A percentile compares a stretch with the other conserved stretches of the same genome.
phyloP scores from a whole-genome alignment of 1,284 basidiomycete species.

The Boletus nobilissimus region DNA sequence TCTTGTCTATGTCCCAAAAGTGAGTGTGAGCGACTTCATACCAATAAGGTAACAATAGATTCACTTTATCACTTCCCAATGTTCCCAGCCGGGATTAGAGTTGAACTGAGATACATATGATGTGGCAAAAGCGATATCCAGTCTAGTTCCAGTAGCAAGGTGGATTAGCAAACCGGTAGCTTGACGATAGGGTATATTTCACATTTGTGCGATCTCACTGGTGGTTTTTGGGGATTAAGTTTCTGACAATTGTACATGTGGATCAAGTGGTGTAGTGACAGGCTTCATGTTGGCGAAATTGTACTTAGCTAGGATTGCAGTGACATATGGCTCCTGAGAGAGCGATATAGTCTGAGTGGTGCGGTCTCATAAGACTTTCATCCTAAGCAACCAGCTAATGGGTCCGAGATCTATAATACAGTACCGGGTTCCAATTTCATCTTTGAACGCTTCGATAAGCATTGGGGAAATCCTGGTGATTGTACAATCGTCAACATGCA shows the following conservation, averaged over 20 bases:
- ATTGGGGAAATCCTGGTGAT: background rate
- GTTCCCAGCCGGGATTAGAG: too few species aligned
- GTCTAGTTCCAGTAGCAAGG: background rate
- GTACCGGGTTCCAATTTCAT: background rate
- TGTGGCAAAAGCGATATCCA: too few species aligned
- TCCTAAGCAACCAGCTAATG: background rate
- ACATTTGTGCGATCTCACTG: background rate
- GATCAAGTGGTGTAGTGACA: background rate
- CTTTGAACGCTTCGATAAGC: background rate
- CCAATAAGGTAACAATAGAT: too few species aligned
- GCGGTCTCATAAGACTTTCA: background rate
- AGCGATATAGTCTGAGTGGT: background rate
- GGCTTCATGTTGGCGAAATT: background rate
- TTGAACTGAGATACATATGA: too few species aligned
- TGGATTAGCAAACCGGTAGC: background rate
- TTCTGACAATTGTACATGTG: background rate
- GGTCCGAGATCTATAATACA: background rate
- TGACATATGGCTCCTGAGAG: background rate
- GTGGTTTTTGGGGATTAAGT: background rate
- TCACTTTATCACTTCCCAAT: too few species aligned
- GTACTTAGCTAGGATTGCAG: background rate
- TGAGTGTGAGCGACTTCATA: background rate
- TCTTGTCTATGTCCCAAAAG: background rate
- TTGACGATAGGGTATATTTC: background rate
- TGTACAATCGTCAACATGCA: background rate